Evolutionary conservation across 768 basidiomycete species (phyloP), one percentile per base, ranked within the genome.

Genomic region (Suillus cothurnatus): DNA sequence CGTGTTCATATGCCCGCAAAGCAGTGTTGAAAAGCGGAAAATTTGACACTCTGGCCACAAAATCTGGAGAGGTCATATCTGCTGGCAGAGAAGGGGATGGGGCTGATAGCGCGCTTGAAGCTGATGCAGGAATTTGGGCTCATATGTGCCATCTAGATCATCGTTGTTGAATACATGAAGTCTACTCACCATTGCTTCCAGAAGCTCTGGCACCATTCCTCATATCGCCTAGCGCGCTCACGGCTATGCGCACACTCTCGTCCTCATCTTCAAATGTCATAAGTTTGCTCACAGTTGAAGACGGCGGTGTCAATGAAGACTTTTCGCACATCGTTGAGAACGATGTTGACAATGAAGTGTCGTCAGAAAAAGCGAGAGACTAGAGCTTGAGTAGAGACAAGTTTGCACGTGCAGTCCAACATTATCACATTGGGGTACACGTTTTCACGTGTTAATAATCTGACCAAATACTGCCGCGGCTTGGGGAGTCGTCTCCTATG

Each of bases 221-320:
- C 93, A 94, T 93, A 71, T 91, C 89, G 32, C 84, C 92, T 19
- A 94, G 81, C 0, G 92, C 93, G 43, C 84, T 78, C 15, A 92
- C 87, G 26, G 93, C 93, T 72, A 93, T 94, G 61, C 87, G 84
- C 0, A 93, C 91, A 70, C 86, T 88, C 76, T 92, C 92, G 68
- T 92, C 91, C 64, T 90, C 84, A 71, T 81, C 80, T 60, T 83
- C 82, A 69, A 85, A 78, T 2, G 72, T 17, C 15, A 23, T 61
- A 17, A 41, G 39, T 17, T 60, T 56, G n/a, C 60, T 61, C 11
- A 66, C 53, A 3, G 68, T 32, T 36, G 61, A 31, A 8, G 71
- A 66, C 32, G 74, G 50, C 1, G 72, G 55, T 3, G n/a, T n/a
- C n/a, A n/a, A n/a, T n/a, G 70, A 55, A 12, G 68, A 59, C 3